Percentiles rank a stretch among this genome's conserved stretches.
These are phyloP conservation scores for Isabelozyma gotoi DNA, from an alignment of 805 yeast species.

Conservation along the genomic window DNA sequence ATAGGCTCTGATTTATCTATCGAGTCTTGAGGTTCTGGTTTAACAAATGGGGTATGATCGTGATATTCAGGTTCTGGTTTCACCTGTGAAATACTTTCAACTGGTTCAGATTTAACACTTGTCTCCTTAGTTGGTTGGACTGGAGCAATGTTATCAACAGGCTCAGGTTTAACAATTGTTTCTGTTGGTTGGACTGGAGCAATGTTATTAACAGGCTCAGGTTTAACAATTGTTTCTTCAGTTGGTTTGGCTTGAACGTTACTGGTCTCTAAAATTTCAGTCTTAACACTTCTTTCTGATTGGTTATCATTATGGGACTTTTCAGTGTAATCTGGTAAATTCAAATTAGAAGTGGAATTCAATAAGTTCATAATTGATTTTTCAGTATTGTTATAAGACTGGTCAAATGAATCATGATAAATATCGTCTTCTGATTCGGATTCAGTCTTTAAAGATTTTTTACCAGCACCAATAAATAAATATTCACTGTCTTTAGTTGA, in stretches of 20 bases:
- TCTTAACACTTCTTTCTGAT: not conserved
- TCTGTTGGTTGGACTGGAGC: not conserved
- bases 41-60: not conserved
- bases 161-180: too few species aligned
- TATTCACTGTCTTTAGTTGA: constrained; percentile 7
- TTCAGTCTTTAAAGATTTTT: constrained; percentile 1
- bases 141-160: not conserved
- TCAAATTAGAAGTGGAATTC: constrained; percentile 12
- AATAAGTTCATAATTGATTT: constrained; percentile 41
- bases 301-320: not conserved
- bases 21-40: not conserved
- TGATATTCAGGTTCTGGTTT: not conserved
- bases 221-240: not conserved
- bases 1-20: too few species aligned
- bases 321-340: not conserved
- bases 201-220: not conserved
- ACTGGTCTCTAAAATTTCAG: not conserved
- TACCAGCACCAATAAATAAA: constrained; percentile 6
- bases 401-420: constrained; percentile 32
- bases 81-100: too few species aligned
- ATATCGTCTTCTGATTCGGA: constrained; percentile 8
- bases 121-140: not conserved
- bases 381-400: constrained; percentile 36
- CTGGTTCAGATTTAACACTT: not conserved
- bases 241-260: not conserved